Conservation (phyloP, 331 rosid species). For the Rhamnella rubrinervis region DNA sequence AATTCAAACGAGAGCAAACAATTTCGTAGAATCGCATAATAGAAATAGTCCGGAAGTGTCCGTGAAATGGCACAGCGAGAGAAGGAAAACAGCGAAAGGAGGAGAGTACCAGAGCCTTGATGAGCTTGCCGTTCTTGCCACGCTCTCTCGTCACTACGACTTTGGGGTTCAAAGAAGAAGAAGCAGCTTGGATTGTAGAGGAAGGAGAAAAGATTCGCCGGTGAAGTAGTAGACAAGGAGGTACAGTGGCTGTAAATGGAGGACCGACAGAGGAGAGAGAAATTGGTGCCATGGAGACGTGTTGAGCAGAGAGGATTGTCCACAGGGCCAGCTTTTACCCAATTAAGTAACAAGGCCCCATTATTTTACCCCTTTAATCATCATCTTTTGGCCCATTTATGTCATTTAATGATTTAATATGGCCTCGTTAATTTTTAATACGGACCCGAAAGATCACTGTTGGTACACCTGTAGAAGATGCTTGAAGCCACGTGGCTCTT, state of each 20-base stretch:
- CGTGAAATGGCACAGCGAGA: background rate
- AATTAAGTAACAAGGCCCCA: background rate
- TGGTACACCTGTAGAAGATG: background rate
- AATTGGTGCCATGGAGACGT: constrained; percentile 69
- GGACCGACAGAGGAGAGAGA: constrained; percentile 44
- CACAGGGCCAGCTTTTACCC: constrained; percentile 42
- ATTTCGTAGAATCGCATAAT: background rate
- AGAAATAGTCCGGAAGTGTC: background rate
- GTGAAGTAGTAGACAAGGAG: constrained; percentile 39
- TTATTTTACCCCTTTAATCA: background rate
- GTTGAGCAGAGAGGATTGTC: constrained; percentile 37
- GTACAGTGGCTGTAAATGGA: constrained; percentile 21
- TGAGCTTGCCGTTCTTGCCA: constrained; percentile 92
- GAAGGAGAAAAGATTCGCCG: constrained; percentile 48
- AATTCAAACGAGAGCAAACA: constrained; percentile 21
- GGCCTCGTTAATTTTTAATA: no score
- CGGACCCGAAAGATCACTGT: background rate
- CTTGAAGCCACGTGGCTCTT: constrained; percentile 8
- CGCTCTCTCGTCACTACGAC: constrained; percentile 98
- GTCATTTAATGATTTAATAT: no score
- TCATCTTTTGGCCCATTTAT: background rate
- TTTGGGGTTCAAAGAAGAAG: constrained; percentile 34
- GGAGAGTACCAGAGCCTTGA: constrained; percentile 63
- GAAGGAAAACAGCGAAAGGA: background rate
- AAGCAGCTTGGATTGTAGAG: constrained; percentile 22